Base-by-base conservation (phyloP, 1,139 yeast species). In the Candida smagusa region DNA sequence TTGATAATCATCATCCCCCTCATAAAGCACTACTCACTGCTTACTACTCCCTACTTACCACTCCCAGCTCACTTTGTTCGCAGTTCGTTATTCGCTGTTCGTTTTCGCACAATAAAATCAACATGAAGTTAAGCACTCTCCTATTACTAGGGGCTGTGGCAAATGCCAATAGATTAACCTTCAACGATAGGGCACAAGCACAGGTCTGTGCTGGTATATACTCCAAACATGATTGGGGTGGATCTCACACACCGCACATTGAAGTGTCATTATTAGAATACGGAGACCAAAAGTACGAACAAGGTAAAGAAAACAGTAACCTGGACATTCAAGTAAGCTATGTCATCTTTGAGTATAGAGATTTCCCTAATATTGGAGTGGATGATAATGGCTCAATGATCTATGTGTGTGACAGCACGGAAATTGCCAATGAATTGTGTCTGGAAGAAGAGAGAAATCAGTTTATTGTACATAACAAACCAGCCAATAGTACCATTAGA, bases 201-300 rank as follows among this genome's bases (percentile, higher is more conserved):
- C 94, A 86, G 54, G 79, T 79, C 22, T 92, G 98, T 60, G 75
- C 90, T 8, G 98, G 98, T 29, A 81, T 92, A 77, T 92, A 90
- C 62, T 77, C 92, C 38, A 84, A 82, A 51, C 72, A 79, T 35
- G 96, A 90, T 56, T 87, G 95, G 92, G 85, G 88, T 35, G 97
- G 97, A 30, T 71, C 76, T 28, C 59, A 63, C 9, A 77, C 72
- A 41, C 90, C 94, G 7, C 80, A 73, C 48, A 81, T 84, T 40
- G 68, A 72, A 7, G 65, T 84, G 36, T 66, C 68, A 31, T 59
- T 84, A 40, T 44, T 46, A 12, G 47, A 51, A 28, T 68, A 51
- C 40, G 66, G 61, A 28, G 52, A 54, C 40, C 63, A 69, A 36
- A 61, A 65, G 30, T 62, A 63, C 30, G 63, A 66, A 39, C 56